These are phyloP conservation scores for Noccaea caerulescens DNA, from an alignment of 345 rosid genomes.

Conservation along the genomic window DNA sequence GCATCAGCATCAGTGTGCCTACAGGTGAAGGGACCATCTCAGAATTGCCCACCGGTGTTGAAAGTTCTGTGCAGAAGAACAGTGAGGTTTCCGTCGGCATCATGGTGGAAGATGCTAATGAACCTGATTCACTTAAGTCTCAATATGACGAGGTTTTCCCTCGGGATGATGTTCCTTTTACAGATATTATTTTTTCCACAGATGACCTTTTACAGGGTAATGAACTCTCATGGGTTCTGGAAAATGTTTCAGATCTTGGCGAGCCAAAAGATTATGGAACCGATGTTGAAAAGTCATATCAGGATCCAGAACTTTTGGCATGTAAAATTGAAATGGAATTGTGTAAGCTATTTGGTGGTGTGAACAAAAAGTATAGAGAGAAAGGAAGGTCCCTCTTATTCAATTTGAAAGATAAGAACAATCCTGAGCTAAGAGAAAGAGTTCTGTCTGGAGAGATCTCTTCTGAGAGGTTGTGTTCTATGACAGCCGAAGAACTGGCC, in stretches of 20 bases:
- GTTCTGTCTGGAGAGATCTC: constrained; percentile 80
- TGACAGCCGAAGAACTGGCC: constrained; percentile 98
- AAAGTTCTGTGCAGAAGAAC: constrained; percentile 38
- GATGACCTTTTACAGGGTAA: constrained; percentile 98
- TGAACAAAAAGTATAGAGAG: constrained; percentile 96
- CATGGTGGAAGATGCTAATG: constrained; percentile 35
- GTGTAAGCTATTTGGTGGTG: constrained; percentile 87
- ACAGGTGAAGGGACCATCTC: constrained; percentile 29
- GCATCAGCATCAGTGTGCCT: constrained; percentile 35
- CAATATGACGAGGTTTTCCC: constrained; percentile 52
- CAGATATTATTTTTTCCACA: constrained; percentile 71
- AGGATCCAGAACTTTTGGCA: constrained; percentile 66
- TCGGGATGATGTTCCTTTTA: constrained; percentile 66
- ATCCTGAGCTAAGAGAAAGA: constrained; percentile 89
- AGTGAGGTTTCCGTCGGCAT: constrained; percentile 32
- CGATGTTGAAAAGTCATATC: constrained; percentile 30
- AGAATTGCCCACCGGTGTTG: constrained; percentile 34
- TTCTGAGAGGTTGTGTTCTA: constrained; percentile 78
- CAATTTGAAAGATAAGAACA: constrained; percentile 89
- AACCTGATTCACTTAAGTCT: constrained; percentile 47
- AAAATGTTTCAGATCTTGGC: constrained; percentile 52
- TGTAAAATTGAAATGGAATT: constrained; percentile 78
- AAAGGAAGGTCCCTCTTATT: constrained; percentile 92
- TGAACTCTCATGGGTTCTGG: constrained; percentile 91
- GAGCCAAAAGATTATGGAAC: constrained; percentile 48